Base-by-base conservation (phyloP, 805 yeast genomes). In the Teunomyces atbi region DNA sequence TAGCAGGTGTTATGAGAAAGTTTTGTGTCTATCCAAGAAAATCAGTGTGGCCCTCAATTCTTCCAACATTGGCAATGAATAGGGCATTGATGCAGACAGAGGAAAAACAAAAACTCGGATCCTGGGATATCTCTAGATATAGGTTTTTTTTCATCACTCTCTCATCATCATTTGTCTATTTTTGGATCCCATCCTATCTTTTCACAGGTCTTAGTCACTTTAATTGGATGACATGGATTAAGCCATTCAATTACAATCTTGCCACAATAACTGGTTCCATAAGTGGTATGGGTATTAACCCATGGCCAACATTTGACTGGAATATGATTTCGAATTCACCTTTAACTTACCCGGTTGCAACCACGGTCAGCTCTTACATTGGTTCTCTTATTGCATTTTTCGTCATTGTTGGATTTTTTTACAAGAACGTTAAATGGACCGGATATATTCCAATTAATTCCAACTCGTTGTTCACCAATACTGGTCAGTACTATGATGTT, bases 161-260 rank as follows among this genome's bases (percentile, higher is more conserved):
- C n/a, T 44, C 39, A 6, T 19, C 16, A 2, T 58, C 65, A 10
- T 65, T 64, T 43, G 5, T 61, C 2, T 65, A 59, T 51, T 58
- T 52, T 51, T 76, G 80, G 80, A 27, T 76, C 18, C 80, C 80
- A 23, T 56, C 67, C 42, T 75, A 69, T 48, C 36, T 74, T 7
- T 73, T 75, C 52, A 50, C 56, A 10, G 76, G 76, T 3, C 56
- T 76, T 11, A 71, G 75, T 3, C 54, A 62, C 2, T 76, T 76
- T 61, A 71, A 73, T 53, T 82, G 86, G 86, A 69, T 78, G 55
- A 71, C 78, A 4, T 81, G 85, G 84, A 80, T 80, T 41, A 61
- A 63, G 3, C 84, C 83, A 12, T 49, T 70, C 30, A 79, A 77
- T 56, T 65, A 73, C 49, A 72, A 73, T 50, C 59, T 81, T 44